Conservation (phyloP, 352 stramenopile species). For the Globisporangium heterothallicum region DNA sequence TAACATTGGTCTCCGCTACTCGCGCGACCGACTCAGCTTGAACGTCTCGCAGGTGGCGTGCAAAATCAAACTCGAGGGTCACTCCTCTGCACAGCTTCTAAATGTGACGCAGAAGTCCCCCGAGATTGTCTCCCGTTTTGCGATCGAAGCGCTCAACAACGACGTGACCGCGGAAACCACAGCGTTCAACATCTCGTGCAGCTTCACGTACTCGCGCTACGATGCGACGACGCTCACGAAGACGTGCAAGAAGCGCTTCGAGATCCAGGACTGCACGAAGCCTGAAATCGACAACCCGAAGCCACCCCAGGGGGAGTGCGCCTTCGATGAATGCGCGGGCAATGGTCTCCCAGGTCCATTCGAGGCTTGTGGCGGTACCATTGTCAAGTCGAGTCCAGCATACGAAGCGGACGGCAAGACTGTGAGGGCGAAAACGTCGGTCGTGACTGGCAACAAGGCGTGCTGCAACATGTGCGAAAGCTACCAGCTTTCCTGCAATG, state of each 20-base stretch:
- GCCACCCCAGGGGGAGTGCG: conserved; percentile 29
- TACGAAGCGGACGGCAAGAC: background rate
- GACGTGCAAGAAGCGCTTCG: conserved; percentile 37
- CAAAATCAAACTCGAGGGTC: conserved; percentile 23
- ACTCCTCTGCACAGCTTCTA: conserved; percentile 28
- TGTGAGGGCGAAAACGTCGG: conserved; percentile 14
- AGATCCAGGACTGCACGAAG: conserved; percentile 51
- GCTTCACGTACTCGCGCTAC: conserved; percentile 47
- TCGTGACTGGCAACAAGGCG: conserved; percentile 21
- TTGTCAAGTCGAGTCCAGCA: conserved; percentile 19
- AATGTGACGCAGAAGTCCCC: conserved; percentile 20
- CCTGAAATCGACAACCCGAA: conserved; percentile 35
- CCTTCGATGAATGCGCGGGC: conserved; percentile 31
- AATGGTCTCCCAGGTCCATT: conserved; percentile 28
- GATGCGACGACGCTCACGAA: conserved; percentile 17
- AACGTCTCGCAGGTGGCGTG: conserved; percentile 44
- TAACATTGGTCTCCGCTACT: conserved; percentile 34
- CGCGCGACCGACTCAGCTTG: conserved; percentile 26
- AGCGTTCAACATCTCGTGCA: conserved; percentile 39
- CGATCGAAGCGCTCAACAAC: conserved; percentile 42
- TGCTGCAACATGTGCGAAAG: conserved; percentile 45
- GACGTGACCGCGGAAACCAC: conserved; percentile 31
- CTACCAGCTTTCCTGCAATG: conserved; percentile 25
- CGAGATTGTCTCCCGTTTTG: conserved; percentile 52
- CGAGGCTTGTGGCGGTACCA: conserved; percentile 40